Evolutionary conservation across 176 grass and related monocot genomes (phyloP), one percentile per base, ranked within the genome.

Genomic region (Avena sativa): DNA sequence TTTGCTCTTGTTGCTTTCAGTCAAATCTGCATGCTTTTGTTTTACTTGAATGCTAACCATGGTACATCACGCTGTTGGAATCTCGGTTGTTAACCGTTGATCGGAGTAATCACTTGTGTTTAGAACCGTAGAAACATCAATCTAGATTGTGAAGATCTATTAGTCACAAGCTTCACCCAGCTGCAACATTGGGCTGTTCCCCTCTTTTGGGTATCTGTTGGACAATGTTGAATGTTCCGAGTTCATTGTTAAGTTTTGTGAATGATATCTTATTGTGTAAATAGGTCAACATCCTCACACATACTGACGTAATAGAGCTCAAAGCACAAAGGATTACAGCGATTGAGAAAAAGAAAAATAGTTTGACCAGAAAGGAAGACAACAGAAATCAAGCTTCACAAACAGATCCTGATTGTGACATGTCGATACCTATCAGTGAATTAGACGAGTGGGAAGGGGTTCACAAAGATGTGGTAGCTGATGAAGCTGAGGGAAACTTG

Each of bases 251-350:
- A 55, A 5, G 12, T 51, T 87, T 80, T 74, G 80, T 0, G 6
- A 87, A 7, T 52, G 26, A 56, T 58, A 49, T 49, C 28, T 25
- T 76, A 44, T 83, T 84, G 13, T 38, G 15, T 79, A 44, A 79
- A 76, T 40, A 98, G 96, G 88, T 98, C 10, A 98, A 98, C 78
- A 92, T 98, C 64, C 86, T 98, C 62, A 94, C 88, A 14, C 96
- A 98, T 82, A 98, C 93, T 82, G 87, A 94, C 64, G 90, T 88
- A 81, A 49, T 92, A 86, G 80, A 89, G 53, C 93, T 95, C 50
- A 86, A 21, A 56, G 2, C 11, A 2, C 0, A 77, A 32, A 78
- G 89, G 28, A 49, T 89, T 47, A 11, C 15, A 21, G 86, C 76
- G 13, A 86, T 98, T 69, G 82, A 90, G 21, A 89, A 82, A 89